phyloP scores from a whole-genome alignment of 2,329 filamentous ascomycete species.

The Fusarium lyarnte region DNA sequence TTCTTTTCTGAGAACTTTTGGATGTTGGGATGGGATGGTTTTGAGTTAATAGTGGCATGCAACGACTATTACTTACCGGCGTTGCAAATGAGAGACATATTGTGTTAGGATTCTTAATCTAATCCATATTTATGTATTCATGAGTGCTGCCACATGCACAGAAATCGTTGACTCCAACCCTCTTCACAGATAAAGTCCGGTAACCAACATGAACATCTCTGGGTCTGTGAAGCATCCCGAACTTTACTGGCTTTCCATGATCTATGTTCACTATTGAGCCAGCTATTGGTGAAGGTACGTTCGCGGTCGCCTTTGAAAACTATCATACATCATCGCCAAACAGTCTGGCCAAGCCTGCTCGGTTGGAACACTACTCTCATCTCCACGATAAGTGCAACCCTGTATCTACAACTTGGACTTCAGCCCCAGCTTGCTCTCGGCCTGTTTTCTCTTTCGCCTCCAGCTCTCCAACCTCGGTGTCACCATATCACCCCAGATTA shows the following conservation, averaged over 20 bases:
- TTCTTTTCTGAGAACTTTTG: background rate
- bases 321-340: background rate
- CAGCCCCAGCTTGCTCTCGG: conserved; percentile 10
- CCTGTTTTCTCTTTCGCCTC: conserved; percentile 22
- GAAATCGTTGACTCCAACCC: background rate
- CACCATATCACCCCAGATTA: conserved; percentile 26
- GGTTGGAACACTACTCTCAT: background rate
- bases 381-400: too few relatives aligned
- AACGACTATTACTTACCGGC: conserved; percentile 2
- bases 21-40: background rate
- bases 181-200: background rate
- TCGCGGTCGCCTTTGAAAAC: background rate
- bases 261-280: too few relatives aligned
- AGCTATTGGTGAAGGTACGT: too few relatives aligned
- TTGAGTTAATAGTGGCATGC: conserved; percentile 5
- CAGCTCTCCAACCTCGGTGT: conserved; percentile 17
- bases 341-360: background rate
- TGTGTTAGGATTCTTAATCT: conserved; percentile 4
- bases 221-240: background rate
- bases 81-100: conserved; percentile 5
- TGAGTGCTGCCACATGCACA: background rate
- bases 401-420: background rate
- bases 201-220: background rate
- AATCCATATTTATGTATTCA: background rate
- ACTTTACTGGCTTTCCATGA: background rate